Percentiles rank a stretch among this genome's conserved stretches.
Evolutionary conservation across 345 rosid genomes (phyloP).

Genomic region (Salix suchowensis): DNA sequence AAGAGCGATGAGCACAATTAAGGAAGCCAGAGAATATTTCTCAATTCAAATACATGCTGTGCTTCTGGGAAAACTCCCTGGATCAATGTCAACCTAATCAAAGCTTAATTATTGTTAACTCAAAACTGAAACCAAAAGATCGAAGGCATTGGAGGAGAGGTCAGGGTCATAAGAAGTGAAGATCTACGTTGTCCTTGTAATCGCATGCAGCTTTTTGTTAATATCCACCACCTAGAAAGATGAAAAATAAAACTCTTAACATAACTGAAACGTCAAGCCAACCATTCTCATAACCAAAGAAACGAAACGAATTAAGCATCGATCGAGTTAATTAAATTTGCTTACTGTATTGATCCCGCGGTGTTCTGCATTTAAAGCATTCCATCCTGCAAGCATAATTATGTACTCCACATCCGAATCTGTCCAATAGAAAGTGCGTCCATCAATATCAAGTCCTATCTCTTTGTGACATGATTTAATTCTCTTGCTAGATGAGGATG

Average conservation of each 20-base stretch:
- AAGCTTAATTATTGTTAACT: not conserved
- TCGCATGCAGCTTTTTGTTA: not conserved
- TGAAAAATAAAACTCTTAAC: not conserved
- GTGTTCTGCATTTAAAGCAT: constrained; percentile 33
- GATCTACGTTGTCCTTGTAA: not conserved
- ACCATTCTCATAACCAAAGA: not conserved
- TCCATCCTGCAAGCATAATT: constrained; percentile 39
- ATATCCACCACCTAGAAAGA: constrained; percentile 33
- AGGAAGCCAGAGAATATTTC: constrained; percentile 11
- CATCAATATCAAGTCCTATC: not conserved
- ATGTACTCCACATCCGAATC: constrained; percentile 32
- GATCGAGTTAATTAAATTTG: not conserved
- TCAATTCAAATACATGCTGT: constrained; percentile 7
- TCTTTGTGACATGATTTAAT: not conserved
- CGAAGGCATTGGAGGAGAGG: not conserved
- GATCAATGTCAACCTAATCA: constrained; percentile 1
- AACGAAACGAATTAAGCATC: not conserved
- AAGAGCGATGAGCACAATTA: constrained; percentile 11
- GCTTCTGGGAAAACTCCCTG: constrained; percentile 11
- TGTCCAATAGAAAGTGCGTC: constrained; percentile 3
- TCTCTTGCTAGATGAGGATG: too few relatives aligned
- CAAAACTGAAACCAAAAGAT: not conserved
- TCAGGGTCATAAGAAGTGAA: constrained; percentile 8
- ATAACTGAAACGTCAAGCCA: not conserved
- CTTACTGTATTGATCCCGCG: constrained; percentile 17